Evolutionary conservation across 257 asterid species (phyloP).

Genomic region (Nicotiana undulata): DNA sequence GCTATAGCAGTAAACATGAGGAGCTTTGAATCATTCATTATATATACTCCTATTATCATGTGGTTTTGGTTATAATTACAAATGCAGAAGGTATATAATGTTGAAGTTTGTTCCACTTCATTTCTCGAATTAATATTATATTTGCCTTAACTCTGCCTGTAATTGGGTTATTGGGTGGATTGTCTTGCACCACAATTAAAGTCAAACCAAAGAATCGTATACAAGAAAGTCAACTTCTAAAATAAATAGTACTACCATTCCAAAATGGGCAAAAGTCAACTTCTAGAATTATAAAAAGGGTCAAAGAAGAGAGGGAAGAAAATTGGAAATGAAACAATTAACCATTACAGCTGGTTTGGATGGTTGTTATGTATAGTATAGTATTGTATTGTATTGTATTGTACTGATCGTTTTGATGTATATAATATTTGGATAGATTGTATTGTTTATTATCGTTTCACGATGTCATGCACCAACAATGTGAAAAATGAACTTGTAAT

Average conservation of each 20-base stretch:
- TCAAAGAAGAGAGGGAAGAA: background rate
- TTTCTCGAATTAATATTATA: too few species aligned
- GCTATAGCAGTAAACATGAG: conserved; percentile 18
- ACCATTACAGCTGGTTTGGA: too few species aligned
- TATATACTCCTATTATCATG: background rate
- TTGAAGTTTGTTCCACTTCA: background rate
- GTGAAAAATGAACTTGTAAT: too few species aligned
- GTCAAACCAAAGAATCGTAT: background rate
- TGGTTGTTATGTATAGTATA: too few species aligned
- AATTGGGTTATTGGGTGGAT: background rate
- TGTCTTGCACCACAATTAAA: background rate
- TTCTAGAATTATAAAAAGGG: background rate
- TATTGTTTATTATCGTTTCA: too few species aligned
- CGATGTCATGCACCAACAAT: too few species aligned
- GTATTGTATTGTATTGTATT: too few species aligned
- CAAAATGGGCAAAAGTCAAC: background rate
- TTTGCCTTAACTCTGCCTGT: too few species aligned
- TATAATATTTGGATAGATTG: too few species aligned
- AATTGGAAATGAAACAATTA: too few species aligned
- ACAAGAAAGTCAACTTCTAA: background rate
- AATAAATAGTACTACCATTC: background rate
- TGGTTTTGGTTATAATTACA: background rate
- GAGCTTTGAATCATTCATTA: conserved; percentile 33
- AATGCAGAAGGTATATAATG: background rate
- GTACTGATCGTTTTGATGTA: too few species aligned